Evolutionary conservation across 2,329 filamentous ascomycete species (phyloP).

Genomic region (Ilyonectria destructans): DNA sequence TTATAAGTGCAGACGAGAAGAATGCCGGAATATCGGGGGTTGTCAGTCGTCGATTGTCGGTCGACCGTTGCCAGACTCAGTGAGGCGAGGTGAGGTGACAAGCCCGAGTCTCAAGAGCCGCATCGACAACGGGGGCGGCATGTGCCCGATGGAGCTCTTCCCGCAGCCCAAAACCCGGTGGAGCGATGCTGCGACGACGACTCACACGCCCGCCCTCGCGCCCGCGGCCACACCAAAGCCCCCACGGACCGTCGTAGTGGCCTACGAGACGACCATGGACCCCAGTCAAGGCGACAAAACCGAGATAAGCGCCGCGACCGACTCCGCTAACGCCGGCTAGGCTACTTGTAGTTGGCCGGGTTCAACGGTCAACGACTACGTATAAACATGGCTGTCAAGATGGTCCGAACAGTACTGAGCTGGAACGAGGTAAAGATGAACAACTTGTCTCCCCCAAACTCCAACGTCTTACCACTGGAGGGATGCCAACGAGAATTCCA

Average conservation of each 20-base stretch:
- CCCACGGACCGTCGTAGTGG: constrained; percentile 25
- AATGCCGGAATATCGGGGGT: constrained; percentile 13
- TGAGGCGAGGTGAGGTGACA: constrained; percentile 24
- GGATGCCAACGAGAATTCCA: constrained; percentile 52
- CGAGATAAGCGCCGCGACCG: constrained; percentile 31
- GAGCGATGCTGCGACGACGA: constrained; percentile 28
- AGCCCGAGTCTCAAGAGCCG: constrained; percentile 26
- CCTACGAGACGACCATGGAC: constrained; percentile 19
- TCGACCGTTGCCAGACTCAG: constrained; percentile 1
- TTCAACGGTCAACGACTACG: neutral
- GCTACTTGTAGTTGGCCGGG: neutral
- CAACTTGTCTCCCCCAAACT: constrained; percentile 4
- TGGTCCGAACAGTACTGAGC: neutral
- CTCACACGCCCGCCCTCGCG: constrained; percentile 10
- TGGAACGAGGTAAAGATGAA: neutral
- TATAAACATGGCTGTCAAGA: neutral
- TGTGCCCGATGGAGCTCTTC: constrained; percentile 23
- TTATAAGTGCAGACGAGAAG: constrained; percentile 4
- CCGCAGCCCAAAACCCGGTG: constrained; percentile 20
- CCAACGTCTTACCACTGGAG: constrained; percentile 2
- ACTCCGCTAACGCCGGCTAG: neutral
- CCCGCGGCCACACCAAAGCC: constrained; percentile 5
- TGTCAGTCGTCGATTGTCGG: constrained; percentile 2
- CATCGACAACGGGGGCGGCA: constrained; percentile 27
- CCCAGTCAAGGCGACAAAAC: constrained; percentile 17